Conservation (phyloP, 176 grass and related monocot genomes). For the Hsuehochloa calcarea region DNA sequence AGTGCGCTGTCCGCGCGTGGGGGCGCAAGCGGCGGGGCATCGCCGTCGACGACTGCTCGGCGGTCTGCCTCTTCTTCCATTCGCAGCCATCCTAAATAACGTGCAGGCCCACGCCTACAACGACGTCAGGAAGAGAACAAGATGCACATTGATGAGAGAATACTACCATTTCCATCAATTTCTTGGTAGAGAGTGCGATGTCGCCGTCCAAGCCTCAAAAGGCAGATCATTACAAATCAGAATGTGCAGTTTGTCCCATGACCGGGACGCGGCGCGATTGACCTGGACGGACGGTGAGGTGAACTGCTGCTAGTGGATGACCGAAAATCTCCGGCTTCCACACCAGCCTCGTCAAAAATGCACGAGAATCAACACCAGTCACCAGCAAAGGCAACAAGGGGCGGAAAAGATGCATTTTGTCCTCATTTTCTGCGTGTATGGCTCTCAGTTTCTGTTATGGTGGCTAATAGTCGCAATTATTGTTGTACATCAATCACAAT, state of each 20-base stretch:
- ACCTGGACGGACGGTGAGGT: background rate
- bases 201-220: conserved; percentile 11
- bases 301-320: conserved; percentile 26
- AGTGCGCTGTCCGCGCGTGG: conserved; percentile 71
- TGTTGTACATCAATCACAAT: conserved; percentile 18
- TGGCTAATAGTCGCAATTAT: background rate
- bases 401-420: conserved; percentile 22
- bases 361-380: conserved; percentile 21
- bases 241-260: conserved; percentile 25
- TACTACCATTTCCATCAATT: background rate
- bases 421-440: conserved; percentile 25
- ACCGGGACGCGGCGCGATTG: conserved; percentile 25
- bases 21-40: conserved; percentile 57
- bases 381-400: background rate
- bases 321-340: conserved; percentile 19
- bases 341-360: conserved; percentile 13
- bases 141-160: background rate
- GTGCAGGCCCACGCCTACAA: background rate
- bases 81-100: conserved; percentile 26
- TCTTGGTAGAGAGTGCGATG: conserved; percentile 7
- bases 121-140: background rate
- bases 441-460: background rate
- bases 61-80: conserved; percentile 86
- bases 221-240: background rate
- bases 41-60: conserved; percentile 93